Evolutionary conservation across 345 rosid species (phyloP).

Genomic region (Acer negundo): DNA sequence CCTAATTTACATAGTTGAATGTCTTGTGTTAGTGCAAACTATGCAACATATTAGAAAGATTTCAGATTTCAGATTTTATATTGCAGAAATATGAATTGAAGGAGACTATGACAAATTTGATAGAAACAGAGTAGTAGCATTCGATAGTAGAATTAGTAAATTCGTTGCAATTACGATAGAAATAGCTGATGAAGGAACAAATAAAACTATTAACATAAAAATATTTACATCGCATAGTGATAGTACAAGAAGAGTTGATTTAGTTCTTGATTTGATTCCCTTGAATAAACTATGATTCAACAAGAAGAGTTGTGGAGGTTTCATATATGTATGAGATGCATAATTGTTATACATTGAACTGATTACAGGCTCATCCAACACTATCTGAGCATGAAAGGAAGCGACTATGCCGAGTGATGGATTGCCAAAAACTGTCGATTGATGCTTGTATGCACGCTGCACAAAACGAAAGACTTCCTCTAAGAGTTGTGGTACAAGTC

Average conservation of each 20-base stretch:
- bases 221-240: too few species aligned
- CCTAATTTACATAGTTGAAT: not conserved
- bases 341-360: not conserved
- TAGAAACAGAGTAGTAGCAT: too few species aligned
- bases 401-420: conserved; percentile 90
- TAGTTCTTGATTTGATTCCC: too few species aligned
- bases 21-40: not conserved
- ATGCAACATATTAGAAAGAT: not conserved
- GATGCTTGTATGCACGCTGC: conserved; percentile 99
- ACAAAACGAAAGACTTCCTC: conserved; percentile 89
- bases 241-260: too few species aligned
- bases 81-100: too few species aligned
- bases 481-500: conserved; percentile 90
- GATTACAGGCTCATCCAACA: conserved; percentile 85
- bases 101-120: too few species aligned
- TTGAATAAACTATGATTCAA: too few species aligned
- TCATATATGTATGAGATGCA: not conserved
- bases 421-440: conserved; percentile 94
- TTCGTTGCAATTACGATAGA: too few species aligned
- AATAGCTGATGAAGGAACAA: too few species aligned
- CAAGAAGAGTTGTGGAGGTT: not conserved
- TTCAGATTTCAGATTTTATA: too few species aligned
- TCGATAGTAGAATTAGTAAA: too few species aligned
- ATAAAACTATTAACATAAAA: too few species aligned
- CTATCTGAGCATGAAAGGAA: conserved; percentile 96